Evolutionary conservation across 331 rosid species (phyloP).

Genomic region (Malus hybrid): DNA sequence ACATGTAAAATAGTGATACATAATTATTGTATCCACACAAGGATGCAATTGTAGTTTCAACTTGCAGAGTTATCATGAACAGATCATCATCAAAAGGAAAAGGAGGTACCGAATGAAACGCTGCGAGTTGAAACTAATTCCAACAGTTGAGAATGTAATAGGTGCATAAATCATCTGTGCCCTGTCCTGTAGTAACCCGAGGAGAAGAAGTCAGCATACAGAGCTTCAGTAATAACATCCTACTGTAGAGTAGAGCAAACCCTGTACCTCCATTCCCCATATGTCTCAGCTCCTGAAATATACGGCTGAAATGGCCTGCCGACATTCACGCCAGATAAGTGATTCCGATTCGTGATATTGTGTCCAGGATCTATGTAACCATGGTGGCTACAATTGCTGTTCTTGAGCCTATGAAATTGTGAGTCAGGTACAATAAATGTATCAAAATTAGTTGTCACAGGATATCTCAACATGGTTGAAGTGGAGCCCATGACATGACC

Average conservation of each 20-base stretch:
- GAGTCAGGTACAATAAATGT: slow-evolving; percentile 18
- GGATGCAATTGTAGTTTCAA: neutral
- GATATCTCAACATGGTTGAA: slow-evolving; percentile 23
- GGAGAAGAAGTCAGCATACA: neutral
- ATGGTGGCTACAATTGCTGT: neutral
- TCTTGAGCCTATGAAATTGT: neutral
- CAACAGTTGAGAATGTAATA: neutral
- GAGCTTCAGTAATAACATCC: neutral
- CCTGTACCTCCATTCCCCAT: slow-evolving; percentile 16
- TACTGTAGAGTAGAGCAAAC: neutral
- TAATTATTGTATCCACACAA: neutral
- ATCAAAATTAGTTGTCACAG: slow-evolving; percentile 12
- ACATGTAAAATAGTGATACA: neutral
- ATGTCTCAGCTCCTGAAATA: slow-evolving; percentile 10
- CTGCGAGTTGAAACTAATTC: neutral
- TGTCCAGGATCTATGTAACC: slow-evolving; percentile 16
- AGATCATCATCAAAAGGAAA: neutral
- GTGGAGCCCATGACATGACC: slow-evolving; percentile 12
- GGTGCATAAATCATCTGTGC: neutral
- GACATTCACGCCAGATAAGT: slow-evolving; percentile 1
- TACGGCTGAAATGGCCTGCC: slow-evolving; percentile 17
- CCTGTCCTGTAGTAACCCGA: neutral
- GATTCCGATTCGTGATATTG: slow-evolving; percentile 16
- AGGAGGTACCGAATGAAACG: neutral
- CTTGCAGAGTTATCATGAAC: neutral